These are phyloP conservation scores for Panicum miliaceum DNA, from an alignment of 176 grass and related monocot species.

Conservation along the genomic window DNA sequence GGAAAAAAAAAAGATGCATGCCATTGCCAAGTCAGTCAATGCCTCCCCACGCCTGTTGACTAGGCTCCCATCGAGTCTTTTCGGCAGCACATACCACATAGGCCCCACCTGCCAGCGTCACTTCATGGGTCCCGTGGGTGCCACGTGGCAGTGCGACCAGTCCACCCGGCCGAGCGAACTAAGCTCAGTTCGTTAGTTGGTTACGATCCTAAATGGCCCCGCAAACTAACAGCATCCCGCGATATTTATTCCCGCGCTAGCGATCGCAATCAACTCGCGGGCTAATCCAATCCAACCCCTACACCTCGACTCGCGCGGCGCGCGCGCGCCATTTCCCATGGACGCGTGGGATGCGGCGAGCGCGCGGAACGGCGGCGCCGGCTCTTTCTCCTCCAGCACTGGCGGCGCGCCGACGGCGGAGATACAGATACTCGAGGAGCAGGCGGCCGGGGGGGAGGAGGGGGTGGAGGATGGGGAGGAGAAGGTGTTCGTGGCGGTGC, in stretches of 20 bases:
- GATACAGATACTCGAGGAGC: background rate
- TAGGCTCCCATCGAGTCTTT: background rate
- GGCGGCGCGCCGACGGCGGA: slow-evolving; percentile 1
- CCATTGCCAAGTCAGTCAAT: slow-evolving; percentile 2
- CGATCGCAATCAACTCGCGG: background rate
- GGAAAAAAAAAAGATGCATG: background rate
- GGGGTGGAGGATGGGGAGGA: background rate
- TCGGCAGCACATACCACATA: background rate
- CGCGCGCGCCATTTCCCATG: slow-evolving; percentile 42
- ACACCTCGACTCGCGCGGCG: background rate
- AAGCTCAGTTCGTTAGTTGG: slow-evolving; percentile 13
- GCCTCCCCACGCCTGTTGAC: background rate
- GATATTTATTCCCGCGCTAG: slow-evolving; percentile 5
- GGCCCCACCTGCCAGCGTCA: background rate
- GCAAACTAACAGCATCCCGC: background rate
- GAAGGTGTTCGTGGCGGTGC: slow-evolving; percentile 69
- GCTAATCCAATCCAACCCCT: background rate
- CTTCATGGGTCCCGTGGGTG: background rate
- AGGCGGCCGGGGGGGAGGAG: background rate
- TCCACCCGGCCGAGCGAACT: background rate
- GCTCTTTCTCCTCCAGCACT: background rate
- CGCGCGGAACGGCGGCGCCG: background rate
- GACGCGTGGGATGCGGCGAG: slow-evolving; percentile 23
- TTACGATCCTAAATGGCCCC: background rate
- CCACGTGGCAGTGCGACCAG: background rate